Conservation (phyloP, 208 protist species). For the Leishmania guyanensis region DNA sequence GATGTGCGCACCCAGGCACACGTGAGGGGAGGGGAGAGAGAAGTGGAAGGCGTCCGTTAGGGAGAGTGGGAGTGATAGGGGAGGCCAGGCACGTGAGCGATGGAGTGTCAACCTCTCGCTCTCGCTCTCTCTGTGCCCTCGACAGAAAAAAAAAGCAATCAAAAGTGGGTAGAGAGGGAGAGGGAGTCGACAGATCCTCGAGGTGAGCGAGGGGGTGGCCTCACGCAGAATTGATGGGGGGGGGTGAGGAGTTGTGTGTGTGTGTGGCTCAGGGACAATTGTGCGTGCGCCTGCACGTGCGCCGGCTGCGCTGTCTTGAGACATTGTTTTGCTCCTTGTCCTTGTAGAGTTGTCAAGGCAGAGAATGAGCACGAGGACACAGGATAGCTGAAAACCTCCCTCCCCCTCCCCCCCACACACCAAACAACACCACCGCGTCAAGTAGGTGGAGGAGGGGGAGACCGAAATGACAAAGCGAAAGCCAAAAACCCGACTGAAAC, state of each 20-base stretch:
- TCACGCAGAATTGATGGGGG: too few relatives aligned
- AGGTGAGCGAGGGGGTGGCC: too few relatives aligned
- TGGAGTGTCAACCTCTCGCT: too few relatives aligned
- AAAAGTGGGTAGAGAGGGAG: too few relatives aligned
- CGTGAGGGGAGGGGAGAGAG: too few relatives aligned
- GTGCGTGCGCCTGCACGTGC: background rate
- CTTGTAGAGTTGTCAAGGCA: background rate
- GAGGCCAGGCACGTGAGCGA: too few relatives aligned
- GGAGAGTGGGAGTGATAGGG: too few relatives aligned
- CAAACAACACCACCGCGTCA: background rate
- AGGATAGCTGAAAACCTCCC: background rate
- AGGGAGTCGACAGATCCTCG: too few relatives aligned
- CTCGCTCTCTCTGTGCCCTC: too few relatives aligned
- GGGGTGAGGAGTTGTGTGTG: background rate
- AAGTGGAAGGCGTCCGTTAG: too few relatives aligned
- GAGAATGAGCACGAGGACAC: background rate
- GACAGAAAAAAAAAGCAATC: too few relatives aligned
- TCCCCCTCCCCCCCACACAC: background rate
- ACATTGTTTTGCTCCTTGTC: background rate
- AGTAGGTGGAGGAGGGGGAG: background rate
- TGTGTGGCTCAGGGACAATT: background rate
- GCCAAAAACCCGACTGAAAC: too few relatives aligned
- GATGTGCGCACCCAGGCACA: background rate
- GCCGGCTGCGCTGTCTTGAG: background rate
- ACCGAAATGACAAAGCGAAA: background rate